These are phyloP conservation scores for Xerocomus cyaneibrunnescens DNA, from an alignment of 1,284 basidiomycete species.

Conservation along the genomic window DNA sequence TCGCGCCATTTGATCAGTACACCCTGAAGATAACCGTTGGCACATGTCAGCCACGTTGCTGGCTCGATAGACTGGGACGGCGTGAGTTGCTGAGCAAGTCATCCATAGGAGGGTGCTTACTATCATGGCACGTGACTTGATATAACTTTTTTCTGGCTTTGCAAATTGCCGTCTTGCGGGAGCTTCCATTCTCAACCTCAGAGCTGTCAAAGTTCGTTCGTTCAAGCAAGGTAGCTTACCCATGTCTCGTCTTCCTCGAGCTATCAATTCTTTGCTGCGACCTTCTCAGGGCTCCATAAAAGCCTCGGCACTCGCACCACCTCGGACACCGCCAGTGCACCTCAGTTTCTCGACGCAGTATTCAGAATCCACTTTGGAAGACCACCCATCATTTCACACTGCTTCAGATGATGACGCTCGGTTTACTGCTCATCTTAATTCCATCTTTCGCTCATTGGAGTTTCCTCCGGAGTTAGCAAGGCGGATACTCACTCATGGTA, in stretches of 20 bases:
- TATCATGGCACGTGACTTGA: slow-evolving; percentile 23
- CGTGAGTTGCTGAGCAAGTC: no score
- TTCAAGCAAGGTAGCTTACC: not conserved
- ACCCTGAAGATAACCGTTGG: slow-evolving; percentile 15
- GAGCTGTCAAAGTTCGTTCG: not conserved
- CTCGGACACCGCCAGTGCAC: slow-evolving; percentile 8
- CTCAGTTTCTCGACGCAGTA: slow-evolving; percentile 19
- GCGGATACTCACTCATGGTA: slow-evolving; percentile 72
- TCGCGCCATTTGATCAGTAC: slow-evolving; percentile 2
- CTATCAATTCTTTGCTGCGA: slow-evolving; percentile 9
- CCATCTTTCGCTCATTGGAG: slow-evolving; percentile 60
- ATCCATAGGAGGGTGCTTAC: no score
- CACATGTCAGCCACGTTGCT: slow-evolving; percentile 21
- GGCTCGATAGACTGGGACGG: not conserved
- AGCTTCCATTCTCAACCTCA: slow-evolving; percentile 3
- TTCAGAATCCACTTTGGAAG: not conserved
- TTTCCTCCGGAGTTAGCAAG: slow-evolving; percentile 69
- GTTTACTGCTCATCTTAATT: slow-evolving; percentile 56
- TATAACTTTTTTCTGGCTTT: slow-evolving; percentile 7
- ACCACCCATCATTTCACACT: not conserved
- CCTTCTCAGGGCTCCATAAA: slow-evolving; percentile 13
- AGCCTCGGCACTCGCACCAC: slow-evolving; percentile 10
- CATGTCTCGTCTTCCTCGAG: slow-evolving; percentile 26
- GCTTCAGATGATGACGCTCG: slow-evolving; percentile 14
- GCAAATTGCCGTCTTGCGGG: slow-evolving; percentile 9